Evolutionary conservation across 2,329 filamentous ascomycete genomes (phyloP), one percentile per base, ranked within the genome.

Genomic region (Ophiostoma triangulosporum): DNA sequence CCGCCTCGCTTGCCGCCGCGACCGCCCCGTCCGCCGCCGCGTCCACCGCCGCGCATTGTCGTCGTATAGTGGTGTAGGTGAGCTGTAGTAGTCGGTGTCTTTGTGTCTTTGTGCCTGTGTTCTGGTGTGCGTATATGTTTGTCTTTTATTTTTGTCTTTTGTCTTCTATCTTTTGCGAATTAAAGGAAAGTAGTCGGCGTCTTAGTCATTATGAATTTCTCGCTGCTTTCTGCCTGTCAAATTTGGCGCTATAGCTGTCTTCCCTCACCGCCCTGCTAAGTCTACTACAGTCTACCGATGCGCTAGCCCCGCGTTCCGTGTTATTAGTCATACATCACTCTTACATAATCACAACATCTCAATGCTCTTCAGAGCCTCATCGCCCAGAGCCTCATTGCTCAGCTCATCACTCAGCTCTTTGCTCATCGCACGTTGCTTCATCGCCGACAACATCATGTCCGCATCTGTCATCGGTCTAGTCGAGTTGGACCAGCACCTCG

Each of bases 401-500:
- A 27, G 15, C 24, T 27, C 15, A 9, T 7, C 9, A 15, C 24
- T 7, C 6, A 1, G n/a, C 17, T 43, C 38, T 40, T 24, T 20
- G 24, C 14, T 17, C 17, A 43, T 11, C 6, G 8, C 38, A 43
- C 22, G 38, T 43, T 15, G 14, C 20, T 24, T 43, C 36, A 45
- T 26, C 58, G 67, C 66, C 35, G 12, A 17, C 45, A 67, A 66
- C 61, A 70, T 63, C 31, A 63, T 63, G n/a, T 63, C 63, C 15
- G 60, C 67, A n/a, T 72, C 73, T 48, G 67, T 81, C 49, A 67
- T 70, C 6, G 73, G 76, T 8, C 66, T 81, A 17, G 68, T 74
- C 22, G 76, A 78, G 58, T 70, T 83, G 22, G 69, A 75, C 49
- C 63, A 62, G 22, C 80, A 83, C 62, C 68, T 83, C 15, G 68